These are phyloP conservation scores for Metroxylon sagu DNA, from an alignment of 176 grass and related monocot genomes.

Conservation along the genomic window DNA sequence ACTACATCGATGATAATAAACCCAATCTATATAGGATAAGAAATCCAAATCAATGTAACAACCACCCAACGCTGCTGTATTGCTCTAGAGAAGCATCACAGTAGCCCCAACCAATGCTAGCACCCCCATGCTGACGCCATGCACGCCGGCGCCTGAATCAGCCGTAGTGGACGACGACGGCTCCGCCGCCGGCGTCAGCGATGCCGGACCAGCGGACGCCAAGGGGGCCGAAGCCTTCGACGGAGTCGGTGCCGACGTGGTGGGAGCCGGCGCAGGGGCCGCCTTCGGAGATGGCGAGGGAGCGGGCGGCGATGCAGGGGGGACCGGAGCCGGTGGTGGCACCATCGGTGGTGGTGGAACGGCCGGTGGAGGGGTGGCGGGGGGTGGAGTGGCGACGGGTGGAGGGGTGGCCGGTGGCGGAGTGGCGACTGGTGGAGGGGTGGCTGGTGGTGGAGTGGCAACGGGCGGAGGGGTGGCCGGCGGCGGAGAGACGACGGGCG, in stretches of 20 bases:
- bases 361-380: constrained; percentile 24
- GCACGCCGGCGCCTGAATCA: constrained; percentile 6
- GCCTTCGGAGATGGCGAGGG: neutral
- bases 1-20: no score
- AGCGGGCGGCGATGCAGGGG: constrained; percentile 22
- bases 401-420: no score
- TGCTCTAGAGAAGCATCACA: constrained; percentile 23
- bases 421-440: no score
- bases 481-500: constrained; percentile 7
- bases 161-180: constrained; percentile 1
- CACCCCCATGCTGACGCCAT: constrained; percentile 9
- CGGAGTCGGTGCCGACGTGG: constrained; percentile 12
- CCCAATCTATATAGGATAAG: neutral
- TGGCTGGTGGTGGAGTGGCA: no score
- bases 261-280: neutral
- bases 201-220: neutral
- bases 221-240: neutral
- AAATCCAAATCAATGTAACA: neutral
- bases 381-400: neutral
- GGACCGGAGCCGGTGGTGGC: constrained; percentile 23
- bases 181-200: constrained; percentile 10
- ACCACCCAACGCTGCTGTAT: neutral
- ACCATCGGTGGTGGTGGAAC: constrained; percentile 1
- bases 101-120: constrained; percentile 17
- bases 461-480: no score